These are phyloP conservation scores for Endocarpon pusillum DNA, from an alignment of 495 filamentous ascomycete species.

Conservation along the genomic window DNA sequence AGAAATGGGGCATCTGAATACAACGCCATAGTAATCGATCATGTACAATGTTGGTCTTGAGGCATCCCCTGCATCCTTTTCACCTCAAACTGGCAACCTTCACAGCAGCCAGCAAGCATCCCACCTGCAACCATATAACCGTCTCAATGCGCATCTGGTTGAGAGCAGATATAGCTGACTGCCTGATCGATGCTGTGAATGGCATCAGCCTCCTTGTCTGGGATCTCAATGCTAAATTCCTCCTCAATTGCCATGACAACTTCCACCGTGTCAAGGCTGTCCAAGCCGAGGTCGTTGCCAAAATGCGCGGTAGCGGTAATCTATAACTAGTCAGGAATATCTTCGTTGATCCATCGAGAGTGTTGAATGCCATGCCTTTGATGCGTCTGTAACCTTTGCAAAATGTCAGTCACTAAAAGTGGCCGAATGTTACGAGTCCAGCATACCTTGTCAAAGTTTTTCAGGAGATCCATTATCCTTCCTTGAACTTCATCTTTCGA, in stretches of 20 bases:
- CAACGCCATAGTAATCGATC: no score
- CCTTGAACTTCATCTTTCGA: slow-evolving; percentile 73
- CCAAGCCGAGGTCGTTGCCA: slow-evolving; percentile 84
- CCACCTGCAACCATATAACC: no score
- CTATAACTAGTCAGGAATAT: slow-evolving; percentile 26
- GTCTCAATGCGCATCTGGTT: no score
- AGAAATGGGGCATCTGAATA: no score
- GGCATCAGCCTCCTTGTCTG: slow-evolving; percentile 93
- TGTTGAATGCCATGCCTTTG: slow-evolving; percentile 42
- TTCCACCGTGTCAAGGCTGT: slow-evolving; percentile 95
- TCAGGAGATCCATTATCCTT: slow-evolving; percentile 79
- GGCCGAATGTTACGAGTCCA: slow-evolving; percentile 1
- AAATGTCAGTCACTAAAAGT: slow-evolving; percentile 8
- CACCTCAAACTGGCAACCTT: no score
- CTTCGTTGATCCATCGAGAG: slow-evolving; percentile 4
- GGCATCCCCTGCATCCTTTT: no score
- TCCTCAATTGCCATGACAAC: slow-evolving; percentile 99
- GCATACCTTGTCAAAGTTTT: slow-evolving; percentile 93
- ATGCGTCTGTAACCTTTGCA: slow-evolving; percentile 51
- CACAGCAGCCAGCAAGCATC: no score
- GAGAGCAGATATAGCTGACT: slow-evolving; percentile 83
- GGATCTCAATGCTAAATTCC: slow-evolving; percentile 99
- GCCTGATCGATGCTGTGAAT: slow-evolving; percentile 95
- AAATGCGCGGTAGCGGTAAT: slow-evolving; percentile 73
- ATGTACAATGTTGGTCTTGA: no score